Conservation (phyloP, 305 asterid species). For the Fraxinus angustifolia region DNA sequence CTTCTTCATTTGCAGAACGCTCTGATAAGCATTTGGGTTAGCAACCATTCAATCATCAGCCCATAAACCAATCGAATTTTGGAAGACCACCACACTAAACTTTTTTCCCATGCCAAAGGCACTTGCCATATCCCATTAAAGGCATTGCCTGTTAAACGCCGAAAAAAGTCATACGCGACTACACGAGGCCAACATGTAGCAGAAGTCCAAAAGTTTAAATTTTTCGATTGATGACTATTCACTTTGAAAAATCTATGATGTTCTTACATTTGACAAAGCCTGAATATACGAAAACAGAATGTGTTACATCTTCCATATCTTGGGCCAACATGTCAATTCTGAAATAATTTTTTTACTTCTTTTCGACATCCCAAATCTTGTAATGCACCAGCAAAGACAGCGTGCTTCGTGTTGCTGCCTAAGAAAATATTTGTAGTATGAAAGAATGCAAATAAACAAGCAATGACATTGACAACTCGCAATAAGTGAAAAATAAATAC, state of each 20-base stretch:
- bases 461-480: not conserved
- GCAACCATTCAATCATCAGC: not conserved
- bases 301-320: not conserved
- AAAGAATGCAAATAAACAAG: not conserved
- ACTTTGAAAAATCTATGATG: not conserved
- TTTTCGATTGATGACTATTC: not conserved
- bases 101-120: not conserved
- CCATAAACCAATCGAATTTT: constrained; percentile 1
- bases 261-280: not conserved
- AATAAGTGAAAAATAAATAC: not conserved
- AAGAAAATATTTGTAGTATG: not conserved
- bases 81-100: constrained; percentile 25
- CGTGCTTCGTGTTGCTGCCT: not conserved
- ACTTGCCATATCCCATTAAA: not conserved
- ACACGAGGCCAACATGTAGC: not conserved
- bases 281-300: not conserved
- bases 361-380: not conserved
- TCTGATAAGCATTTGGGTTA: constrained; percentile 11
- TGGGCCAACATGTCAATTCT: not conserved
- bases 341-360: not conserved
- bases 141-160: constrained; percentile 10
- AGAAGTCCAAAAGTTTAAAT: not conserved
- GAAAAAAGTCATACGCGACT: not conserved
- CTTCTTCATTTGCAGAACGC: not conserved
- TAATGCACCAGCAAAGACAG: not conserved